Base-by-base conservation (phyloP, 192 early-diverging fungal species). In the Entomortierella parvispora region DNA sequence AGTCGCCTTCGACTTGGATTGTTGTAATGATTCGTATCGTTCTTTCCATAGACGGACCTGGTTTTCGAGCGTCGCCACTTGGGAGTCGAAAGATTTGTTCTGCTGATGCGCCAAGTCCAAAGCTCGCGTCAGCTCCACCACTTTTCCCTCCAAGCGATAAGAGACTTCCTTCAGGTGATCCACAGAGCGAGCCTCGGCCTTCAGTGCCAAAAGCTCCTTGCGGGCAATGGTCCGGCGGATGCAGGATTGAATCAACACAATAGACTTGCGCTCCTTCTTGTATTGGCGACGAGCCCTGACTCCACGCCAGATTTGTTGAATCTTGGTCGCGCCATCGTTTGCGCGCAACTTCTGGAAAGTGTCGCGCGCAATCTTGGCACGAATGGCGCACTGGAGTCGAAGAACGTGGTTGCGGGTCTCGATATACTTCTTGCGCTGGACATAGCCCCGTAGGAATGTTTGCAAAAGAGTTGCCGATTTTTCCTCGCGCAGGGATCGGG, bases 81-180 rank as follows among this genome's bases (percentile, higher is more conserved):
- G 86, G 50, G 88, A 85, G 42, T 80, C 70, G 52, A 90, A 79
- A 15, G 63, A 47, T 22, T 86, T 86, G 77, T 91, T 90, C 68
- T 95, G 93, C 62, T 93, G 85, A 60, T 89, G 86, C 66, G 86
- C 82, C 57, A 80, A 71, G 33, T 86, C 86, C 50, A 96, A 71
- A 28, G 82, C 81, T 64, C 93, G 94, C 33, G 96, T 97, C 60
- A 99, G 84, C 79, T 95, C 94, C 69, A 99, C 90, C 63, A 99
- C 94, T 86, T 97, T 99, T 84, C 88, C 91, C 81, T 99, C 98
- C 2, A 99, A 86, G 81, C 92, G 92, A 82, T 94, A 95, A 29
- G 96, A 96, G 40, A 92, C 89, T 69, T 99, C 93, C 84, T 98
- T 95, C 82, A 96, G 91, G 65, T 98, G 97, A 65, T 89, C 91